These are phyloP conservation scores for Coemansia sp. DNA, from an alignment of 192 early-diverging fungal genomes.

Conservation along the genomic window DNA sequence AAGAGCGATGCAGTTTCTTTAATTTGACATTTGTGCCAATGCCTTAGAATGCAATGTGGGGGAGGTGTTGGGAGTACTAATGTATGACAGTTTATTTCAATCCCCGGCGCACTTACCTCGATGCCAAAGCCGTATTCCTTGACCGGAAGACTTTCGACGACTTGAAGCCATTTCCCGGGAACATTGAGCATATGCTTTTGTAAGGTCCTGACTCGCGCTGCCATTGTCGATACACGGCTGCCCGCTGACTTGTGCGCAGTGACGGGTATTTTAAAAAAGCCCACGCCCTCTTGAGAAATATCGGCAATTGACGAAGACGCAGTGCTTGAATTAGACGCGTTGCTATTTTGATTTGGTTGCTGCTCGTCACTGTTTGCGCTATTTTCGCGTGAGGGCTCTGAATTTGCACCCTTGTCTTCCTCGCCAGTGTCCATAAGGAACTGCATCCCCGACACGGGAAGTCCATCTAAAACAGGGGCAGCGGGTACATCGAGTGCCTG, in stretches of 20 bases:
- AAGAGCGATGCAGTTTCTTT: too few relatives aligned
- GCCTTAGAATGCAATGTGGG: too few relatives aligned
- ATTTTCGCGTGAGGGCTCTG: neutral
- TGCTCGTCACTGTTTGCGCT: neutral
- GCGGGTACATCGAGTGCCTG: conserved; percentile 4
- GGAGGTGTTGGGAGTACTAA: too few relatives aligned
- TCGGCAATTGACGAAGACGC: neutral
- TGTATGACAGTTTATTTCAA: too few relatives aligned
- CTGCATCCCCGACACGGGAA: conserved; percentile 37
- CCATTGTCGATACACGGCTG: conserved; percentile 41
- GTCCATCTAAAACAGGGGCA: conserved; percentile 27
- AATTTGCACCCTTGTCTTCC: conserved; percentile 1
- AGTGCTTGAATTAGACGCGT: neutral
- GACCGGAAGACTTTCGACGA: conserved; percentile 39
- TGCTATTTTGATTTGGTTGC: neutral
- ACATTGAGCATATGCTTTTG: conserved; percentile 45
- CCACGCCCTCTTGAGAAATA: conserved; percentile 9
- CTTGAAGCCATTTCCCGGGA: conserved; percentile 49
- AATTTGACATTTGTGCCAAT: too few relatives aligned
- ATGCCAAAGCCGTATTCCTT: conserved; percentile 52
- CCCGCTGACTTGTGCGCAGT: conserved; percentile 32
- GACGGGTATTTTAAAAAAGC: conserved; percentile 39
- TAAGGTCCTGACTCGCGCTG: conserved; percentile 27
- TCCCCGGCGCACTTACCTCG: conserved; percentile 32
- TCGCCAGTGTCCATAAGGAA: conserved; percentile 11